Percentiles rank a stretch among this genome's conserved stretches.
Evolutionary conservation across 2,329 filamentous ascomycete genomes (phyloP).

Genomic region (Alternaria alternata): DNA sequence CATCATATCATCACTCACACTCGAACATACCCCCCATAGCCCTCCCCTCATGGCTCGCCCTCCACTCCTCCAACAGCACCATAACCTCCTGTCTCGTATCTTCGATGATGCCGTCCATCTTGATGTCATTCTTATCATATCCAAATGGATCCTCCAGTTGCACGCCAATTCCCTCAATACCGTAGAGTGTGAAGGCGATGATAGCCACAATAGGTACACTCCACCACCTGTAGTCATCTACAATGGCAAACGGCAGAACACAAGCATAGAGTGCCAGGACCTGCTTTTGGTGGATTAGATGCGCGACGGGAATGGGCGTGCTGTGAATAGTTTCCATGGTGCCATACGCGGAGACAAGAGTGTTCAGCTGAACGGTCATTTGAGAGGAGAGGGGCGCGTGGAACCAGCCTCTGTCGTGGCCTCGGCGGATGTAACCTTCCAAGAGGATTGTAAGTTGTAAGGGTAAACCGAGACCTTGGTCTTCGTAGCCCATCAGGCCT

Average conservation of each 20-base stretch:
- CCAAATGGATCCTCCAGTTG: constrained; percentile 73
- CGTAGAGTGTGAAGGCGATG: constrained; percentile 70
- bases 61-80: constrained; percentile 68
- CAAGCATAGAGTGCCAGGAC: constrained; percentile 68
- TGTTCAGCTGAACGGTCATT: constrained; percentile 66
- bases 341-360: constrained; percentile 66
- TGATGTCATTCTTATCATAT: constrained; percentile 71
- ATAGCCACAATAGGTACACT: constrained; percentile 66
- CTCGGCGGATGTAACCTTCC: constrained; percentile 67
- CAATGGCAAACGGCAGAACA: constrained; percentile 70
- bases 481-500: constrained; percentile 62
- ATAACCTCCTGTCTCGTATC: constrained; percentile 66
- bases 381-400: constrained; percentile 66
- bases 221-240: constrained; percentile 70
- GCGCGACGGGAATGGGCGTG: constrained; percentile 71
- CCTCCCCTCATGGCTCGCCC: constrained; percentile 44
- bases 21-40: constrained; percentile 47
- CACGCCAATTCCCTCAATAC: constrained; percentile 69
- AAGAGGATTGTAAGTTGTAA: constrained; percentile 68
- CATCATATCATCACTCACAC: constrained; percentile 4
- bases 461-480: constrained; percentile 66
- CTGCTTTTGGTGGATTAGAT: constrained; percentile 71
- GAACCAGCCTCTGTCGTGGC: constrained; percentile 65
- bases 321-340: constrained; percentile 71
- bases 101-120: constrained; percentile 71